A percentile compares a stretch with the other conserved stretches of the same genome.
Evolutionary conservation across 257 asterid species (phyloP).

Genomic region (Gentiana dahurica): DNA sequence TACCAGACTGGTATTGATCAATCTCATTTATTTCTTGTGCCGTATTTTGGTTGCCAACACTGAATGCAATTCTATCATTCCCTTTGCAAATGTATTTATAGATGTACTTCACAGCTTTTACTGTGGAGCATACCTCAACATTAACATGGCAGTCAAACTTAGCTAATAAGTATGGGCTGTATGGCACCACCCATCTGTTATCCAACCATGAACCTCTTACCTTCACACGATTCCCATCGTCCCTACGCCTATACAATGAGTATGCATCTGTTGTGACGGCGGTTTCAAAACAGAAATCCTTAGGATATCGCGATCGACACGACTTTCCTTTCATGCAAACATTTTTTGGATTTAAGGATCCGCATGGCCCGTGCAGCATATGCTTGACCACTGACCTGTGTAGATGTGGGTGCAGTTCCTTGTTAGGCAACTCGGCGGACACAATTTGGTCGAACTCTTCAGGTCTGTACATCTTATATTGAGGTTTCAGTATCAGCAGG

Average conservation of each 20-base stretch:
- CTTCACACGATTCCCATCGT: neutral
- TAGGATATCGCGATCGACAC: conserved; percentile 1
- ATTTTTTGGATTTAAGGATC: neutral
- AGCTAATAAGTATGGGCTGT: neutral
- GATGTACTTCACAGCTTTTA: neutral
- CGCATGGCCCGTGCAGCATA: neutral
- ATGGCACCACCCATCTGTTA: neutral
- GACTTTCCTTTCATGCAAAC: neutral
- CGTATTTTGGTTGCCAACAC: too few relatives aligned
- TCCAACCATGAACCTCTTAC: neutral
- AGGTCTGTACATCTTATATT: neutral
- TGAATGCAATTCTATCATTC: neutral
- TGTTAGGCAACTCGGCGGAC: neutral
- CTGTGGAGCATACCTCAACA: neutral
- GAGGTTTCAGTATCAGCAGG: neutral
- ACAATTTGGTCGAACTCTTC: neutral
- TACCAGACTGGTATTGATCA: neutral
- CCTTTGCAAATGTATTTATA: conserved; percentile 2
- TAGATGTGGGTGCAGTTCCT: neutral
- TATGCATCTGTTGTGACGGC: neutral
- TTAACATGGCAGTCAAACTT: conserved; percentile 1
- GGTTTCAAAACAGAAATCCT: neutral
- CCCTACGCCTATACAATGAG: neutral
- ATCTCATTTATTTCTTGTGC: neutral
- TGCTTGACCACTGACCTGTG: neutral